Evolutionary conservation across 805 yeast species (phyloP).

Genomic region (Zygoascus bituminiphila): DNA sequence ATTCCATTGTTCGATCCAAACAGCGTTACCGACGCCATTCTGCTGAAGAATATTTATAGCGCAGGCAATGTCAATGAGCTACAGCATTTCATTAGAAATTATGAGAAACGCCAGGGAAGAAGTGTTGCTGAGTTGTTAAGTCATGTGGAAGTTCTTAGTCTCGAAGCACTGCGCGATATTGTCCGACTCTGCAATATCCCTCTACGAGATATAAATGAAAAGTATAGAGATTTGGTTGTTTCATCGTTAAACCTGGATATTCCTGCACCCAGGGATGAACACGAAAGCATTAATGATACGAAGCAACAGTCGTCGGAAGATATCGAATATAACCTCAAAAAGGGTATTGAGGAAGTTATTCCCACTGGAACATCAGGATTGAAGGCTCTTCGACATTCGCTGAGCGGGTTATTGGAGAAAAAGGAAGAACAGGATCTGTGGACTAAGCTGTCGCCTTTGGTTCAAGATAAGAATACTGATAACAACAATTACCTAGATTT

Average conservation of each 20-base stretch:
- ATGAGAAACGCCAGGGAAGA: constrained; percentile 13
- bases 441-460: constrained; percentile 28
- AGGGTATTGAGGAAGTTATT: constrained; percentile 42
- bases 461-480: constrained; percentile 28
- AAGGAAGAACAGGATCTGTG: constrained; percentile 15
- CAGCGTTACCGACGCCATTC: constrained; percentile 52
- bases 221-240: constrained; percentile 8
- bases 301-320: constrained; percentile 25
- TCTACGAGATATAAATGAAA: constrained; percentile 13
- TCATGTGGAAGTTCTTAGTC: constrained; percentile 47
- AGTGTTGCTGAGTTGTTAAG: constrained; percentile 30
- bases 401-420: constrained; percentile 40
- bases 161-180: constrained; percentile 34
- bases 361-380: constrained; percentile 74
- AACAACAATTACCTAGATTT: constrained; percentile 44
- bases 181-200: constrained; percentile 24
- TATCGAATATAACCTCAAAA: constrained; percentile 30
- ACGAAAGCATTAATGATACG: background rate
- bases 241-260: constrained; percentile 3
- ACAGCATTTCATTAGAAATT: constrained; percentile 14
- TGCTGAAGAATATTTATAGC: constrained; percentile 39
- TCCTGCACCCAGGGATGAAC: background rate
- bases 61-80: constrained; percentile 14
- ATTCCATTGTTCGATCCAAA: constrained; percentile 36
- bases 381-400: constrained; percentile 67